phyloP scores from a whole-genome alignment of 2,329 filamentous ascomycete species.

The Pseudogymnoascus sp. region DNA sequence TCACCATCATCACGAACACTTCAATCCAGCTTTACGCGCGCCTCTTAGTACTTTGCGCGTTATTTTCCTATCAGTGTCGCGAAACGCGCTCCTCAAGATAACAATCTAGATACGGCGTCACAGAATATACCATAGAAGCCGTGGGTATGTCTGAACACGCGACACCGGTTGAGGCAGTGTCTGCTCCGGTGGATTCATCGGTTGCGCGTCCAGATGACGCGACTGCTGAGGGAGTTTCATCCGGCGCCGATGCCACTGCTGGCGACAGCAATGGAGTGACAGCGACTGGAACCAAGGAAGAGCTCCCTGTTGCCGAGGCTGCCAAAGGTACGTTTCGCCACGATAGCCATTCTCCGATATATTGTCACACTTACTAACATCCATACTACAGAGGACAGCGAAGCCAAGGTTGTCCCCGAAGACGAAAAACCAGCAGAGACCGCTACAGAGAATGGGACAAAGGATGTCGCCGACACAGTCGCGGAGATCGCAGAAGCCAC shows the following conservation, averaged over 20 bases:
- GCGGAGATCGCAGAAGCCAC: conserved; percentile 29
- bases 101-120: background rate
- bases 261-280: conserved; percentile 1
- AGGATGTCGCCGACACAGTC: conserved; percentile 25
- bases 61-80: conserved; percentile 4
- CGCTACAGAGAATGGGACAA: conserved; percentile 29
- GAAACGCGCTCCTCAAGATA: conserved; percentile 1
- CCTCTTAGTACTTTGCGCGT: conserved; percentile 1
- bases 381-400: conserved; percentile 14
- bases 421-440: conserved; percentile 23
- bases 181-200: conserved; percentile 4
- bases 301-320: background rate
- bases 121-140: conserved; percentile 6
- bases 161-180: background rate
- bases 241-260: background rate
- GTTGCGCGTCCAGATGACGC: conserved; percentile 4
- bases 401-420: conserved; percentile 11
- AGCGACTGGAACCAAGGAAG: background rate
- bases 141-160: conserved; percentile 9
- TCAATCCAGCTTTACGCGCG: background rate
- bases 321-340: conserved; percentile 2
- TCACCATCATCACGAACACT: background rate
- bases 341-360: background rate
- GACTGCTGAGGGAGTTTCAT: background rate
- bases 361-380: background rate